Evolutionary conservation across 176 grass and related monocot species (phyloP), one percentile per base, ranked within the genome.

Genomic region (Aegilops longissima): DNA sequence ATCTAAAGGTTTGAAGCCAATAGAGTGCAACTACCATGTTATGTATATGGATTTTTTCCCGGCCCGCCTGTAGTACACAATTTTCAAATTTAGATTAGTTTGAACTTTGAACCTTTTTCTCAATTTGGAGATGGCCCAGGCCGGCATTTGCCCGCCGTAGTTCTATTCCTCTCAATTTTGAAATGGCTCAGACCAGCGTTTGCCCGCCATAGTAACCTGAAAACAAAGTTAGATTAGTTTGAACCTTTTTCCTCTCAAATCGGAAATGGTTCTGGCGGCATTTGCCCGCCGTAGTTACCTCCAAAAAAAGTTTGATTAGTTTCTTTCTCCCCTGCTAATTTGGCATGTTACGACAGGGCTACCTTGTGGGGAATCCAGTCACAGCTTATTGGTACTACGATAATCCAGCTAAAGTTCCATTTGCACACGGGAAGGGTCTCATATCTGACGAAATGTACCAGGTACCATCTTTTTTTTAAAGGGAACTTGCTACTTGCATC

Each of bases 391-490:
- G 5, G 11, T 33, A 51, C 14, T 89, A 88, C 3, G 93, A 95
- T 80, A 3, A 1, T 3, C 76, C 80, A 17, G 87, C 90, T 1
- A 85, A 14, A 70, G 31, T 87, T 70, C 88, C 88, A 51, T 95
- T 91, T 86, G 82, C 49, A 70, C 83, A 95, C 33, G 93, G 91
- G 29, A 85, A 89, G 83, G 93, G 87, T 36, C 39, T 95, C 49
- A 93, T 95, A 45, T 89, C 93, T 8, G 88, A 95, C 58, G 80
- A 93, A 90, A 73, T 76, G 27, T 93, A 74, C 62, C 66, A 96
- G 94, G 94, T 96, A 76, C 61, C 74, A 34, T 20, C 14, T 14
- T 70, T 51, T 73, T 20, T 74, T 6, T 14, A 51, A 75, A 75
- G 24, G 18, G 30, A 27, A 7, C 56, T 79, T 61, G n/a, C 12